Evolutionary conservation across 805 yeast genomes (phyloP).

Genomic region (Yarrowia sp.): DNA sequence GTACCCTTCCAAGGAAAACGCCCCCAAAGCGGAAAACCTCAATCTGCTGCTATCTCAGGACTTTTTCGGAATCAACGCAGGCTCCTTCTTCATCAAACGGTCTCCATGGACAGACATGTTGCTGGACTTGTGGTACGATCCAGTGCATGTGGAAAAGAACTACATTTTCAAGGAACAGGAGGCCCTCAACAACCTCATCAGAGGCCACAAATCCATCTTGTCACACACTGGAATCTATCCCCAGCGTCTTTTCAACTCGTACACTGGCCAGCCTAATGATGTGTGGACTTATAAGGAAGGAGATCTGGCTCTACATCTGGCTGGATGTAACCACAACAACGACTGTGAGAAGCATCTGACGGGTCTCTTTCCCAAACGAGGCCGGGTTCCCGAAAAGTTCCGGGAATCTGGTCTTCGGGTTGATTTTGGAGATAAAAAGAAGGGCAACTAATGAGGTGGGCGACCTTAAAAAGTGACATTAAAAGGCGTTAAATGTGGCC

Average conservation of each 20-base stretch:
- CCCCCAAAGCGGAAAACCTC: conserved; percentile 27
- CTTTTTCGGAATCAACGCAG: conserved; percentile 35
- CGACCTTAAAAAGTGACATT: no score
- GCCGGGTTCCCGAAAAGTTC: conserved; percentile 14
- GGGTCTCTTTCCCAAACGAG: not conserved
- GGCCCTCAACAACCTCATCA: conserved; percentile 30
- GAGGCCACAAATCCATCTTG: conserved; percentile 29
- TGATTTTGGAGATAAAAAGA: not conserved
- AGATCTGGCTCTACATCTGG: conserved; percentile 36
- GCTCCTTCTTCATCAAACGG: conserved; percentile 36
- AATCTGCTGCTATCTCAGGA: conserved; percentile 36
- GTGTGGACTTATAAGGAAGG: conserved; percentile 29
- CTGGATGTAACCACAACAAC: conserved; percentile 30
- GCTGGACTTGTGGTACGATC: conserved; percentile 37
- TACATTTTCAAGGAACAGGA: conserved; percentile 34
- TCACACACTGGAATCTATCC: conserved; percentile 35
- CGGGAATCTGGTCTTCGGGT: conserved; percentile 2
- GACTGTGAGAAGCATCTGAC: not conserved
- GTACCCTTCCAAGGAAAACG: not conserved
- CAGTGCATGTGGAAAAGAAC: conserved; percentile 24
- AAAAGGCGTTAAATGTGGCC: no score
- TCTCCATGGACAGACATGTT: conserved; percentile 31
- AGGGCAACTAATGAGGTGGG: not conserved
- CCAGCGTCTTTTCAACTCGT: conserved; percentile 36
- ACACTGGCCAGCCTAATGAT: conserved; percentile 28